Evolutionary conservation across 176 grass and related monocot species (phyloP).

Genomic region (Musa itinerans): DNA sequence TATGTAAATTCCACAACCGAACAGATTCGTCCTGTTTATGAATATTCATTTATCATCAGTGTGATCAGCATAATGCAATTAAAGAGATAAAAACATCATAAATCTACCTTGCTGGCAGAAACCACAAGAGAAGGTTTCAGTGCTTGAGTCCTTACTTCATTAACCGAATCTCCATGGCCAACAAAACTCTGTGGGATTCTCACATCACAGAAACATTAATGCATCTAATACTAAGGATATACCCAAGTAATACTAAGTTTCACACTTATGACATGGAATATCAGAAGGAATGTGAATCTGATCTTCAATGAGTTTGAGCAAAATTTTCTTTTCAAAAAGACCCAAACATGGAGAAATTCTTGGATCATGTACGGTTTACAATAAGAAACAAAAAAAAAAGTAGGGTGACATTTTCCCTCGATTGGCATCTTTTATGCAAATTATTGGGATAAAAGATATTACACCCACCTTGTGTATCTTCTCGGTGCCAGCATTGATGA

Average conservation of each 20-base stretch:
- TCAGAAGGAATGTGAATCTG: not conserved
- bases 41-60: constrained; percentile 16
- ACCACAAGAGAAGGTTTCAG: constrained; percentile 77
- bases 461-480: constrained; percentile 66
- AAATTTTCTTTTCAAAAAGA: not conserved
- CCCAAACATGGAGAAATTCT: not conserved
- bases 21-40: constrained; percentile 80
- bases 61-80: constrained; percentile 13
- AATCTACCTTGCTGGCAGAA: constrained; percentile 92
- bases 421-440: not conserved
- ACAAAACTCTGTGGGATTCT: constrained; percentile 54
- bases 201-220: not conserved
- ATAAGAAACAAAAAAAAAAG: not conserved
- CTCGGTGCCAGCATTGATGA: constrained; percentile 70
- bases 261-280: not conserved
- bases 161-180: constrained; percentile 72
- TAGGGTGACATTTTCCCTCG: not conserved
- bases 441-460: constrained; percentile 2
- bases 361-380: not conserved
- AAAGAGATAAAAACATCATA: not conserved
- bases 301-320: not conserved
- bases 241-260: not conserved
- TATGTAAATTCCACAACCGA: constrained; percentile 94
- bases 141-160: constrained; percentile 78
- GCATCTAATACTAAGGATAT: not conserved